Percentiles rank a stretch among this genome's conserved stretches.
phyloP scores from a whole-genome alignment of 164 flowering plant species.

The Annona cherimola region DNA sequence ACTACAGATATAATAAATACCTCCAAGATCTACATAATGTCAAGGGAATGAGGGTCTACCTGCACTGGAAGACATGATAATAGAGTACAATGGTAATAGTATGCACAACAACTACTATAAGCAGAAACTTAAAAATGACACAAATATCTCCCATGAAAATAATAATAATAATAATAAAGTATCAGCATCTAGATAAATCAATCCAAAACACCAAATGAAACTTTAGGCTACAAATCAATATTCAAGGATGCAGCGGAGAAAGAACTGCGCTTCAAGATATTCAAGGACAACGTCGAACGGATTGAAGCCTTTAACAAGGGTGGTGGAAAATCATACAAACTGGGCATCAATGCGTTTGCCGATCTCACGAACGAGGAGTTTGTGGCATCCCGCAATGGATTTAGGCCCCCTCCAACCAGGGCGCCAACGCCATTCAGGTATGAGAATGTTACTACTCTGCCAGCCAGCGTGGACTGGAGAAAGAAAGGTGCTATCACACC shows the following conservation, averaged over 20 bases:
- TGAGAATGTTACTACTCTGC: slow-evolving; percentile 16
- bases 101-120: too few species aligned
- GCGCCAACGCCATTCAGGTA: slow-evolving; percentile 8
- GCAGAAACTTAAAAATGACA: too few species aligned
- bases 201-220: not conserved
- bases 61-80: too few species aligned
- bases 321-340: slow-evolving; percentile 22
- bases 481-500: slow-evolving; percentile 20
- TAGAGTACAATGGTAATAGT: not conserved
- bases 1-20: too few species aligned
- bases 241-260: slow-evolving; percentile 12
- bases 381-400: slow-evolving; percentile 6
- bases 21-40: too few species aligned
- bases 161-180: too few species aligned
- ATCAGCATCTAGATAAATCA: too few species aligned
- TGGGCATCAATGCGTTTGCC: slow-evolving; percentile 24
- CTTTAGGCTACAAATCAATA: slow-evolving; percentile 2
- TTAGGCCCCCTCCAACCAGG: not conserved
- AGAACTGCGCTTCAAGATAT: slow-evolving; percentile 24
- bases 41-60: too few species aligned
- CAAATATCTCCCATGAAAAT: too few species aligned
- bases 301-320: slow-evolving; percentile 44
- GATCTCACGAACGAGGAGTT: slow-evolving; percentile 33
- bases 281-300: slow-evolving; percentile 30
- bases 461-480: slow-evolving; percentile 19